Conservation (phyloP, 2,329 filamentous ascomycete genomes). For the Monilinia vaccinii-corymbosi region DNA sequence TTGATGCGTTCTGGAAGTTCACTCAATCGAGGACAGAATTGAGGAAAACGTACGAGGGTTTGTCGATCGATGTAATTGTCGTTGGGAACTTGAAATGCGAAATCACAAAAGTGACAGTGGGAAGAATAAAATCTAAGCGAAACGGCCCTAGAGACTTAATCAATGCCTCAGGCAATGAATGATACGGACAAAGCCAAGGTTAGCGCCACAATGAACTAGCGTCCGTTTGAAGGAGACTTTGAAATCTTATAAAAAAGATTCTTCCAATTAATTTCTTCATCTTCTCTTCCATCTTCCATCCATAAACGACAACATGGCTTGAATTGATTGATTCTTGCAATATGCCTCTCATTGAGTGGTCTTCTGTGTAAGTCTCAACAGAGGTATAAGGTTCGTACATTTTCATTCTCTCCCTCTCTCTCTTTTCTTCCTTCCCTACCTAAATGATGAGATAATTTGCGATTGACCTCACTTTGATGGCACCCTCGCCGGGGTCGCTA, state of each 20-base stretch:
- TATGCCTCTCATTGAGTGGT: not conserved
- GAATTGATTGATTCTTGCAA: not conserved
- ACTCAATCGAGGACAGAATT: conserved; percentile 10
- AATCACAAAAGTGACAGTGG: conserved; percentile 8
- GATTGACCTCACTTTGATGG: conserved; percentile 84
- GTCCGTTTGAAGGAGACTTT: not conserved
- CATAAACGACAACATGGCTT: not conserved
- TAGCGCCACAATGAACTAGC: not conserved
- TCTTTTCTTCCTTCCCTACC: conserved; percentile 15
- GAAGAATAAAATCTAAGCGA: conserved; percentile 16
- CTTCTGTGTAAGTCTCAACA: not conserved
- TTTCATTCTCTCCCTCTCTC: not conserved
- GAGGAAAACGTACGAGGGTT: conserved; percentile 26
- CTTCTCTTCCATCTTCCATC: not conserved
- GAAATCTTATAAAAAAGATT: conserved; percentile 1
- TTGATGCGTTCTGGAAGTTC: conserved; percentile 1
- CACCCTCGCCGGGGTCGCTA: conserved; percentile 84
- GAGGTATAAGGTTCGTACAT: conserved; percentile 8
- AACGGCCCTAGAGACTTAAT: conserved; percentile 17
- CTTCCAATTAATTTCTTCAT: not conserved
- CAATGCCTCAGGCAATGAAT: conserved; percentile 10
- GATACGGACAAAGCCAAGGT: not conserved
- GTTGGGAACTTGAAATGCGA: conserved; percentile 9
- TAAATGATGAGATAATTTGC: conserved; percentile 98
- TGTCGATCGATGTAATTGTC: conserved; percentile 23